Percentiles rank a stretch among this genome's conserved stretches.
These are phyloP conservation scores for Eutrema yunnanense DNA, from an alignment of 345 rosid species.

Conservation along the genomic window DNA sequence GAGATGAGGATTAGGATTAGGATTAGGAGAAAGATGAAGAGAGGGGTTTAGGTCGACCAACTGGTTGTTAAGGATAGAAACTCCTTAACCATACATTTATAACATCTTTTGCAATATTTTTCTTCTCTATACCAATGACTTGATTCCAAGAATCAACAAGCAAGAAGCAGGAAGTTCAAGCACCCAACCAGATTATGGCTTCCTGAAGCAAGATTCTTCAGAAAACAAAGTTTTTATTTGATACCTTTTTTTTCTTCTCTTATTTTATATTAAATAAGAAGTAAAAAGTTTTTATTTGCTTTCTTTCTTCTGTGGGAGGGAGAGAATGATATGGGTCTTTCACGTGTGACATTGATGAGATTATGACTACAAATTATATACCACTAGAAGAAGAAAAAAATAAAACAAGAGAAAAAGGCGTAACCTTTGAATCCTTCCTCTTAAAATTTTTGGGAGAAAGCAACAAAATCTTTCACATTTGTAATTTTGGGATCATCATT, in stretches of 20 bases:
- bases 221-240: not conserved
- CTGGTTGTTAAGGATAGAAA: slow-evolving; percentile 52
- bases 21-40: slow-evolving; percentile 40
- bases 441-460: not conserved
- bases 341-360: slow-evolving; percentile 34
- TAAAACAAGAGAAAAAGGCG: not conserved
- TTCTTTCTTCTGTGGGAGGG: slow-evolving; percentile 16
- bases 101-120: slow-evolving; percentile 38
- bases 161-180: not conserved
- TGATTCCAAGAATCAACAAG: slow-evolving; percentile 19
- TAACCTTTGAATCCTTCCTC: not conserved
- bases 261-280: not conserved
- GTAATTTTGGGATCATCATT: slow-evolving; percentile 37
- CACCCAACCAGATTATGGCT: slow-evolving; percentile 59
- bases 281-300: not conserved
- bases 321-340: slow-evolving; percentile 24
- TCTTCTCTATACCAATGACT: slow-evolving; percentile 7
- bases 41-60: slow-evolving; percentile 93
- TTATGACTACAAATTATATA: slow-evolving; percentile 16
- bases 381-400: not conserved
- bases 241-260: not conserved
- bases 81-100: slow-evolving; percentile 43
- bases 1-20: not conserved
- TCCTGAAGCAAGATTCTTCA: slow-evolving; percentile 34
- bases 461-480: slow-evolving; percentile 1